Evolutionary conservation across 2,329 filamentous ascomycete species (phyloP).

Genomic region (Phaeosphaeria sp.): DNA sequence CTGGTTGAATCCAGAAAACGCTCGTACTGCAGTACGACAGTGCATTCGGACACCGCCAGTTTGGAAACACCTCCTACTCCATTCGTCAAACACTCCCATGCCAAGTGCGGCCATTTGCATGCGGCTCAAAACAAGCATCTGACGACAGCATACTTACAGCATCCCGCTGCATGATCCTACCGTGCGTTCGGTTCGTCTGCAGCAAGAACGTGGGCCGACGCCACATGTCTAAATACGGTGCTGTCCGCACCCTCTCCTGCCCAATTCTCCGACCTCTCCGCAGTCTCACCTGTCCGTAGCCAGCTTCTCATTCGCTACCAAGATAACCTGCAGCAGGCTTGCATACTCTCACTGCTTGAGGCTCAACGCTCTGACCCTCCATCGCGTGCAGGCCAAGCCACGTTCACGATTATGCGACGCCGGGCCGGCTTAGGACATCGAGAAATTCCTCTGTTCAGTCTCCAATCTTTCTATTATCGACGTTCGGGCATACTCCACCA

Average conservation of each 20-base stretch:
- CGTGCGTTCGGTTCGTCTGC: conserved; percentile 17
- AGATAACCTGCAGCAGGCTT: conserved; percentile 7
- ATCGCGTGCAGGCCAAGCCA: conserved; percentile 24
- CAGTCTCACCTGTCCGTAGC: conserved; percentile 23
- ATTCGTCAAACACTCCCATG: conserved; percentile 7
- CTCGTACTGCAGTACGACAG: background rate
- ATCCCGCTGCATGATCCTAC: conserved; percentile 26
- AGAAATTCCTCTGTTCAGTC: conserved; percentile 24
- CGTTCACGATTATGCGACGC: conserved; percentile 33
- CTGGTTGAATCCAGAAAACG: background rate
- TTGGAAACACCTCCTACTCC: conserved; percentile 3
- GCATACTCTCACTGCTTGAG: conserved; percentile 14
- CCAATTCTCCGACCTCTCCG: conserved; percentile 24
- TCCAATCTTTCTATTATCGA: conserved; percentile 30
- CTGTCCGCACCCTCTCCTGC: conserved; percentile 19
- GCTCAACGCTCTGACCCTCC: conserved; percentile 27
- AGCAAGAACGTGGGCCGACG: conserved; percentile 26
- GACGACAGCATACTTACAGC: conserved; percentile 43
- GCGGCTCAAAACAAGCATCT: conserved; percentile 48
- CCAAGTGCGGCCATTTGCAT: conserved; percentile 27
- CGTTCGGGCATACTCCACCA: conserved; percentile 20
- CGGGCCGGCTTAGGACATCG: conserved; percentile 32
- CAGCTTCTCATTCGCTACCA: conserved; percentile 20
- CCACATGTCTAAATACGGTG: conserved; percentile 40
- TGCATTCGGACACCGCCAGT: background rate